Evolutionary conservation across 306 rosid species (phyloP).

Genomic region (Cicer cuneatum): DNA sequence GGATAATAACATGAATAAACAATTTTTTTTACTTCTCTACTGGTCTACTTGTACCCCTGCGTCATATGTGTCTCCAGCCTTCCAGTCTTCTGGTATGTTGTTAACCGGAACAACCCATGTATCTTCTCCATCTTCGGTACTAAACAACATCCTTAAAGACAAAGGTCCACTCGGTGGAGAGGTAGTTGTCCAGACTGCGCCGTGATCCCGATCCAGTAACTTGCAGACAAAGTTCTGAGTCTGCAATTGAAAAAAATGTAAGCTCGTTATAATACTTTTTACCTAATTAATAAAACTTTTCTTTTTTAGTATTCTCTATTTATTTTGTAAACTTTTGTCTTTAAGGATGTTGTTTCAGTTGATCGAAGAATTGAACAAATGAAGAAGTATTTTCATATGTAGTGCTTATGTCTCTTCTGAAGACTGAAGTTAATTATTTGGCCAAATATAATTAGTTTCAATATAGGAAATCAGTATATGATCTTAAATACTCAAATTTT

Average conservation of each 20-base stretch:
- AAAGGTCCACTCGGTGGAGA: constrained; percentile 84
- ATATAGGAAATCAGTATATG: neutral
- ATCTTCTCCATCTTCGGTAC: constrained; percentile 74
- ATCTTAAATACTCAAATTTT: constrained; percentile 9
- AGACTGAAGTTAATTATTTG: neutral
- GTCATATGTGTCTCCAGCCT: constrained; percentile 76
- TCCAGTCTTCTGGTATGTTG: constrained; percentile 80
- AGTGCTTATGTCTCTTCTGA: neutral
- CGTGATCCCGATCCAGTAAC: constrained; percentile 72
- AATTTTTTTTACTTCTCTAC: constrained; percentile 37
- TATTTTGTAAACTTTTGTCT: constrained; percentile 5
- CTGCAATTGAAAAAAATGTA: constrained; percentile 51
- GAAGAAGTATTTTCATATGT: neutral
- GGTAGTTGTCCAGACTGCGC: constrained; percentile 80
- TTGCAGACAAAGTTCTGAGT: constrained; percentile 72
- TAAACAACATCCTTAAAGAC: constrained; percentile 77
- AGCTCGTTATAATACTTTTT: constrained; percentile 32
- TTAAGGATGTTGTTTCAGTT: constrained; percentile 19
- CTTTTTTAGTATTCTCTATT: constrained; percentile 16
- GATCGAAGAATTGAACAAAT: constrained; percentile 12
- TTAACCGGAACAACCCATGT: constrained; percentile 82
- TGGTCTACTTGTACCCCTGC: constrained; percentile 80
- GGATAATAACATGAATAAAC: constrained; percentile 31
- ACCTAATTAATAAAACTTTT: constrained; percentile 18
- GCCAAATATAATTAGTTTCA: constrained; percentile 15